phyloP scores from a whole-genome alignment of 2,329 filamentous ascomycete genomes.

The Colletotrichum navitas region DNA sequence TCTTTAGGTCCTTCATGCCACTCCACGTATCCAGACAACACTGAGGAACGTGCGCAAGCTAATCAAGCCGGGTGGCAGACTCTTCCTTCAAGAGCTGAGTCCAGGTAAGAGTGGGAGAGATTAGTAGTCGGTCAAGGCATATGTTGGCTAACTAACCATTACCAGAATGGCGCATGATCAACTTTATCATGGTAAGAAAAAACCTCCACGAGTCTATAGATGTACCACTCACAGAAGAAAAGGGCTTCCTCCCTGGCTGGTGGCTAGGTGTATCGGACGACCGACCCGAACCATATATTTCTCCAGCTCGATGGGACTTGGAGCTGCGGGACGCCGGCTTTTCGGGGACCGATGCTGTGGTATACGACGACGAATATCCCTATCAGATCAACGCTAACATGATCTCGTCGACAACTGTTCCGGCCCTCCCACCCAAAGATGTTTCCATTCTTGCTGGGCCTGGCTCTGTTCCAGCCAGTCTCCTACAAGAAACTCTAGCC shows the following conservation, averaged over 20 bases:
- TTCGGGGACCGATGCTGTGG: slow-evolving; percentile 31
- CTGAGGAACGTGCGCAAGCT: slow-evolving; percentile 41
- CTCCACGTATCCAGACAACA: slow-evolving; percentile 44
- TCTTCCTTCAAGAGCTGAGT: slow-evolving; percentile 43
- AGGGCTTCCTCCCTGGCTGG: slow-evolving; percentile 50
- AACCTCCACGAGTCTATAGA: too few species aligned
- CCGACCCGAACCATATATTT: slow-evolving; percentile 47
- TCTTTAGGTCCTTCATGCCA: slow-evolving; percentile 48
- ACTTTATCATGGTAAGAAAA: slow-evolving; percentile 10
- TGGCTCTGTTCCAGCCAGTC: not conserved
- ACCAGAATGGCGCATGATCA: slow-evolving; percentile 14
- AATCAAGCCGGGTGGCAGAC: slow-evolving; percentile 47
- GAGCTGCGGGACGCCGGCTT: slow-evolving; percentile 48
- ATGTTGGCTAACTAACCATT: not conserved
- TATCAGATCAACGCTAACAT: slow-evolving; percentile 18
- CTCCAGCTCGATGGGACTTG: slow-evolving; percentile 45
- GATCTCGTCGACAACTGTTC: not conserved
- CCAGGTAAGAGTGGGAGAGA: not conserved
- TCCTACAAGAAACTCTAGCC: not conserved
- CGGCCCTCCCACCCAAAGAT: not conserved
- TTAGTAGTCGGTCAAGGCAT: not conserved
- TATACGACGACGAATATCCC: slow-evolving; percentile 8
- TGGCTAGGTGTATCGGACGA: slow-evolving; percentile 51
- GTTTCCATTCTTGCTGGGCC: not conserved
- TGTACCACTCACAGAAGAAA: not conserved